Percentiles rank a stretch among this genome's conserved stretches.
These are phyloP conservation scores for Rickenella mellea DNA, from an alignment of 768 basidiomycete species.

Conservation along the genomic window DNA sequence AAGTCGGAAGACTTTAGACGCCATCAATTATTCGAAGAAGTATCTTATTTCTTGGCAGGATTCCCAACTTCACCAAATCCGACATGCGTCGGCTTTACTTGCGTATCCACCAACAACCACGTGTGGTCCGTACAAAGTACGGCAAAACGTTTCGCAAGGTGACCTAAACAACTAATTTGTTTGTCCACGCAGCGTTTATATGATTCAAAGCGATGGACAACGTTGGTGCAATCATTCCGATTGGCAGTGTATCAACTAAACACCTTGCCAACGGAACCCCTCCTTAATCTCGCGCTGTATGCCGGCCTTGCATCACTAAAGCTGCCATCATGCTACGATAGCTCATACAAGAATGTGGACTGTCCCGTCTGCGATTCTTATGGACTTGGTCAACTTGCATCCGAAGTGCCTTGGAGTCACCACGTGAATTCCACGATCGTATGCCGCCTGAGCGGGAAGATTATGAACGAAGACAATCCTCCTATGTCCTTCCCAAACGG, in stretches of 20 bases:
- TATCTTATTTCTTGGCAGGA: slow-evolving; percentile 76
- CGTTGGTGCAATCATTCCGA: slow-evolving; percentile 71
- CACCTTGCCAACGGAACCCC: slow-evolving; percentile 77
- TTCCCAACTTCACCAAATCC: slow-evolving; percentile 70
- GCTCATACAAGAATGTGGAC: slow-evolving; percentile 56
- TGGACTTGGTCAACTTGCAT: slow-evolving; percentile 65
- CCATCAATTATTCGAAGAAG: slow-evolving; percentile 78
- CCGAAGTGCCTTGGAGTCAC: slow-evolving; percentile 85
- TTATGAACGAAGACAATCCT: slow-evolving; percentile 92
- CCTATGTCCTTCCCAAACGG: slow-evolving; percentile 90
- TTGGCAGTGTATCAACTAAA: slow-evolving; percentile 81
- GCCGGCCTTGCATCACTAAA: slow-evolving; percentile 89
- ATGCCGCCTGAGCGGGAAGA: slow-evolving; percentile 81
- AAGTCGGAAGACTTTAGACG: slow-evolving; percentile 51
- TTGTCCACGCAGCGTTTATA: slow-evolving; percentile 58
- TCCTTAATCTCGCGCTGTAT: slow-evolving; percentile 81
- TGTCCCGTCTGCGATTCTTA: slow-evolving; percentile 85
- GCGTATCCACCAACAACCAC: slow-evolving; percentile 64
- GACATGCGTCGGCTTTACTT: slow-evolving; percentile 66
- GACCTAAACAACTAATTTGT: background rate
- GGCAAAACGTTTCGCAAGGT: slow-evolving; percentile 10
- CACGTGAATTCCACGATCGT: slow-evolving; percentile 95
- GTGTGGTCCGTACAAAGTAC: slow-evolving; percentile 74
- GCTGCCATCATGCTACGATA: slow-evolving; percentile 72
- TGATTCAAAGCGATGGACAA: slow-evolving; percentile 67